phyloP scores from a whole-genome alignment of 495 filamentous ascomycete genomes.

The Xylaria sp. region DNA sequence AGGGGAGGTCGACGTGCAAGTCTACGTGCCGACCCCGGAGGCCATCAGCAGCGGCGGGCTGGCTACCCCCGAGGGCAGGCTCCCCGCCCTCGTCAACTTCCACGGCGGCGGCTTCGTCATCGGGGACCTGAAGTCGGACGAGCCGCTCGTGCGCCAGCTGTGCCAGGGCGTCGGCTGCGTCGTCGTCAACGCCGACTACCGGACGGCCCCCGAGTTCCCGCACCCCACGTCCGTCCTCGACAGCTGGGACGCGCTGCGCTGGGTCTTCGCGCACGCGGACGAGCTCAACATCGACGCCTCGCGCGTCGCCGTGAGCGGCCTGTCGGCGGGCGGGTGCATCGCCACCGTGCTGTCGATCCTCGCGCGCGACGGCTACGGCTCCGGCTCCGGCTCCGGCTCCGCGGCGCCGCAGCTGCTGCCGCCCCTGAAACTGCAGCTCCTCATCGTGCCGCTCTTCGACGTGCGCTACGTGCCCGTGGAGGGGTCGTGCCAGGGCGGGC shows the following conservation, averaged over 20 bases:
- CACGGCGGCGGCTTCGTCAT: constrained; percentile 74
- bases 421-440: constrained; percentile 53
- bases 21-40: constrained; percentile 43
- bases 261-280: constrained; percentile 47
- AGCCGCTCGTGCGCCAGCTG: constrained; percentile 61
- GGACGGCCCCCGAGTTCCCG: constrained; percentile 48
- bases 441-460: constrained; percentile 61
- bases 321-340: constrained; percentile 48
- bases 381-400: too few relatives aligned
- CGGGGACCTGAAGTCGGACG: constrained; percentile 65
- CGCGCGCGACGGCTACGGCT: constrained; percentile 54
- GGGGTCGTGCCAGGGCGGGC: constrained; percentile 42
- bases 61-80: constrained; percentile 36
- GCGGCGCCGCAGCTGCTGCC: too few relatives aligned
- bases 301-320: constrained; percentile 44
- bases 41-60: constrained; percentile 39
- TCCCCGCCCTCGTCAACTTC: constrained; percentile 66
- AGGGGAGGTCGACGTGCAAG: constrained; percentile 44
- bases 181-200: constrained; percentile 53
- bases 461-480: constrained; percentile 45
- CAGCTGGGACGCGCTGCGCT: constrained; percentile 53
- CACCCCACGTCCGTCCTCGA: constrained; percentile 44
- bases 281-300: constrained; percentile 47
- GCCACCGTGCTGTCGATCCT: constrained; percentile 50
- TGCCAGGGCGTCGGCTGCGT: constrained; percentile 58